Percentiles rank a stretch among this genome's conserved stretches.
Evolutionary conservation across 306 rosid genomes (phyloP).

Genomic region (Cercis canadensis): DNA sequence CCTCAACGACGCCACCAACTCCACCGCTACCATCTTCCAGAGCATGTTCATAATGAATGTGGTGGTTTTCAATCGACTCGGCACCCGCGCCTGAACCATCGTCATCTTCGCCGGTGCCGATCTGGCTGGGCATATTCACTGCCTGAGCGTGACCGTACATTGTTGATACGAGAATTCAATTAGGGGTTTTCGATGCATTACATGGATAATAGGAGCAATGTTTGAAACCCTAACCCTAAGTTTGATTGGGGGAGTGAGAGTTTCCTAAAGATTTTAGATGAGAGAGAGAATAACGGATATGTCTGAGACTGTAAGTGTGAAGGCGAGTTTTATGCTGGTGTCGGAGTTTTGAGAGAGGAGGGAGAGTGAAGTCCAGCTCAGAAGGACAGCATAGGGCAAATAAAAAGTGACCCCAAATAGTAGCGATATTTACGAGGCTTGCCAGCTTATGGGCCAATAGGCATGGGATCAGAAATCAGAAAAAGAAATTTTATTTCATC

Average conservation of each 20-base stretch:
- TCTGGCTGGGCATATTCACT: slow-evolving; percentile 62
- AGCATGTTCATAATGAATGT: slow-evolving; percentile 61
- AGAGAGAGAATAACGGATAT: neutral
- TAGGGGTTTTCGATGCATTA: slow-evolving; percentile 53
- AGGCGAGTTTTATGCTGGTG: neutral
- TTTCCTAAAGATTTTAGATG: neutral
- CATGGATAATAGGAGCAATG: slow-evolving; percentile 18
- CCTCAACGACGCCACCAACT: slow-evolving; percentile 51
- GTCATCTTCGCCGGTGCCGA: slow-evolving; percentile 55
- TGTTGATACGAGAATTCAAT: slow-evolving; percentile 40
- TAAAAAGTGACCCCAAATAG: slow-evolving; percentile 21
- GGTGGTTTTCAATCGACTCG: slow-evolving; percentile 58
- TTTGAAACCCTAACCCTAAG: slow-evolving; percentile 46
- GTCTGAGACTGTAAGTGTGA: slow-evolving; percentile 1
- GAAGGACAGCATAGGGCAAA: slow-evolving; percentile 2
- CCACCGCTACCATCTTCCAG: slow-evolving; percentile 60
- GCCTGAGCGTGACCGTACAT: slow-evolving; percentile 73
- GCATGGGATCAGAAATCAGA: neutral
- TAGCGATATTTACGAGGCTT: slow-evolving; percentile 38
- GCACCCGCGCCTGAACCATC: slow-evolving; percentile 44
- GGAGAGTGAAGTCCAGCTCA: slow-evolving; percentile 9
- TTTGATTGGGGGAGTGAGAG: neutral
- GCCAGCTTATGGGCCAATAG: slow-evolving; percentile 21
- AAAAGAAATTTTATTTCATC: too few relatives aligned
- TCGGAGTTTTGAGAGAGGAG: neutral